These are phyloP conservation scores for Syzygium jambos DNA, from an alignment of 345 rosid species.

Conservation along the genomic window DNA sequence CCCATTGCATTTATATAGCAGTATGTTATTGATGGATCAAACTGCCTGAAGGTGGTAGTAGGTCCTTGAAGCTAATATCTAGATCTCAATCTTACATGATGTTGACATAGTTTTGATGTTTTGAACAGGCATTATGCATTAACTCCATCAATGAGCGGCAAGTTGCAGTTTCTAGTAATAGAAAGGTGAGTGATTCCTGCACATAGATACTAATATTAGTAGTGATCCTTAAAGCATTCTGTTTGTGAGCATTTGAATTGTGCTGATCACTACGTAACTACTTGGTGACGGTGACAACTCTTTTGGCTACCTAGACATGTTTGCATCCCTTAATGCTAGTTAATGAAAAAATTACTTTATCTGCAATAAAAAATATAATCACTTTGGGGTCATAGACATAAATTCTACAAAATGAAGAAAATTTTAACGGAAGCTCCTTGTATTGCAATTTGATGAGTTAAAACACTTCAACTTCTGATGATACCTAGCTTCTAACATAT, in stretches of 20 bases:
- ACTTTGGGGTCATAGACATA: neutral
- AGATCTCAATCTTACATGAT: neutral
- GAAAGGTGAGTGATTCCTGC: slow-evolving; percentile 55
- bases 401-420: neutral
- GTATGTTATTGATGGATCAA: slow-evolving; percentile 6
- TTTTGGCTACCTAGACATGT: neutral
- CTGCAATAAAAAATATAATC: neutral
- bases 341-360: neutral
- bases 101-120: neutral
- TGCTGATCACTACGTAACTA: neutral
- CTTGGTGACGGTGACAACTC: neutral
- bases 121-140: slow-evolving; percentile 70
- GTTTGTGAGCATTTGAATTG: neutral
- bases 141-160: slow-evolving; percentile 57
- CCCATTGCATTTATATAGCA: neutral
- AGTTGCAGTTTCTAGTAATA: slow-evolving; percentile 78
- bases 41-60: neutral
- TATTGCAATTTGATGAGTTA: neutral
- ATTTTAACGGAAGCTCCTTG: neutral
- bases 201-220: neutral
- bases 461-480: neutral
- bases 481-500: neutral
- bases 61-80: neutral
- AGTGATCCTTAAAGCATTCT: neutral
- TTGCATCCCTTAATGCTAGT: neutral